Evolutionary conservation across 176 grass and related monocot species (phyloP), one percentile per base, ranked within the genome.

Genomic region (Carex parvula): DNA sequence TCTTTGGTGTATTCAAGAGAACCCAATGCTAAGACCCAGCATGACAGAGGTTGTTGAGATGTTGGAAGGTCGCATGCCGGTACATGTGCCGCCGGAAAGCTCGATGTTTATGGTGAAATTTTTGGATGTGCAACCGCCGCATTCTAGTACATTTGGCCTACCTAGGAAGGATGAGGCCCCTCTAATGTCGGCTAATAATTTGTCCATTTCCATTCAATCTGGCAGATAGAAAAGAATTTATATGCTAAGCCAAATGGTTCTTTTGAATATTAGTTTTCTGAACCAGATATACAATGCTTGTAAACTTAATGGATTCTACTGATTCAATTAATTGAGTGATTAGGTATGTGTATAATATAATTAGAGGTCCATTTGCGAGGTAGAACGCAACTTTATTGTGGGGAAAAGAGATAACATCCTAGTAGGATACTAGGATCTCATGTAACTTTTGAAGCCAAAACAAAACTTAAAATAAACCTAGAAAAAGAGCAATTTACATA

Each of bases 1-100:
- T 21, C 53, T 93, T 44, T 88, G 86, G 72, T 90, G 88, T 70
- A 66, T 88, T 42, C 84, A 92, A 60, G 71, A 80, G 26, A 74
- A 54, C 12, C 79, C 86, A 1, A 68, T 84, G 16, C 55, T 73
- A 57, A 88, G 91, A 65, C 86, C 88, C 0, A 83, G 37, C 83
- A 90, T 90, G 84, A 30, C 24, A 0, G 29, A 72, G 6, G 88
- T 88, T 0, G 74, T 88, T 14, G 83, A 86, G 54, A 88, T 87
- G 84, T 84, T 93, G 9, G 81, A 93, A 65, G 75, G 76, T 14
- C 78, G 66, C 22, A 79, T 50, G 14, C 13, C 84, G 14, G 91
- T 88, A 17, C 59, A 75, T 70, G 9, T 87, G 88, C 85, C 83
- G 18, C 91, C 88, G 7, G 88, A 86, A 44, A 90, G 60, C 55